Base-by-base conservation (phyloP, 2,329 filamentous ascomycete species). In the Fonsecaea nubica region DNA sequence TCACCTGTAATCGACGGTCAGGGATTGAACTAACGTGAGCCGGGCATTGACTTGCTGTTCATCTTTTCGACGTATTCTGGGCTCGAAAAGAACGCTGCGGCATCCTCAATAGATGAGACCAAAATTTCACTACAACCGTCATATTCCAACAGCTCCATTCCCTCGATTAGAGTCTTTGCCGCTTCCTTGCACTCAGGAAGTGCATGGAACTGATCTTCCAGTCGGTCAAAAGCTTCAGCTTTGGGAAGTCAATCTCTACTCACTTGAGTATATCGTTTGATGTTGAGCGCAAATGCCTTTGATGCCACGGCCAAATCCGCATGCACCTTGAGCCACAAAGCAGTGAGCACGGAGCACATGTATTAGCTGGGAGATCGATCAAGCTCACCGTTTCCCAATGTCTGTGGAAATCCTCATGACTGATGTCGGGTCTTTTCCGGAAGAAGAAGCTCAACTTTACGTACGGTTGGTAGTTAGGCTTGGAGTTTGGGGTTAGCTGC, bases 341-440 rank as follows among this genome's bases (percentile, higher is more conserved):
- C 15, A 55, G 13, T 55, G 4, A 55, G 52, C 52, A 18, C 2
- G 52, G 21, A 18, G 30, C 13, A 9, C 5, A 12, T 30, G 4
- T 13, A 55, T 15, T 1, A 13, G 4, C 33, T 55, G 33, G 52
- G n/a, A 55, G 4, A 33, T 21, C 4, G 4, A 58, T 9, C 10
- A 58, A 58, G 35, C 56, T 18, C 30, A 58, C 59, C 25, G 45
- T 62, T 40, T 54, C 59, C 59, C 59, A 62, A 55, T 62, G 59
- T 13, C 36, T 38, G 33, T 54, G 45, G 18, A 62, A 62, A 25
- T 54, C 18, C 13, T 62, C 59, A 42, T 62, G 36, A 21, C 50
- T 62, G 18, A 62, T 55, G 25, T 62, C 48, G 12, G 59, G 25
- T 30, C 35, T 35, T 55, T 62, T 62, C 59, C 45, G n/a, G 30